These are phyloP conservation scores for Apophysomyces trapeziformis DNA, from an alignment of 371 early-diverging fungal species.

Conservation along the genomic window DNA sequence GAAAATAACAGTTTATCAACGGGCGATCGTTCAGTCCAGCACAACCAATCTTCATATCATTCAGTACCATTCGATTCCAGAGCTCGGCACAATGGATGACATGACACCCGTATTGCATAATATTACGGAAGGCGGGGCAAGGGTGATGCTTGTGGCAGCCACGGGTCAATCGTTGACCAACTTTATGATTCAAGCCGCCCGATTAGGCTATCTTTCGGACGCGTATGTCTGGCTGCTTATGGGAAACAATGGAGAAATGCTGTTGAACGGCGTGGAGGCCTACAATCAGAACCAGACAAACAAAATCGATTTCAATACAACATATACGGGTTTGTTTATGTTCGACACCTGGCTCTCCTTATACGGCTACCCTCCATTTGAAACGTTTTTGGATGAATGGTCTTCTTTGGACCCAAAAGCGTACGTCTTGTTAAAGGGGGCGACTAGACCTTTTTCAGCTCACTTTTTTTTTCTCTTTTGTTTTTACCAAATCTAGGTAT, in stretches of 20 bases:
- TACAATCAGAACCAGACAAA: constrained; percentile 29
- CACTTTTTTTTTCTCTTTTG: no score
- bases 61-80: constrained; percentile 39
- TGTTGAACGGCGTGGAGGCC: constrained; percentile 26
- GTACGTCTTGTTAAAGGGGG: constrained; percentile 28
- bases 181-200: constrained; percentile 40
- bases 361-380: constrained; percentile 59
- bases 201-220: constrained; percentile 33
- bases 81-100: constrained; percentile 25
- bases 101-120: constrained; percentile 27
- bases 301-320: constrained; percentile 31
- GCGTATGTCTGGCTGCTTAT: constrained; percentile 63
- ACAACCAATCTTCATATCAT: constrained; percentile 37
- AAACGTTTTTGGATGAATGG: constrained; percentile 58
- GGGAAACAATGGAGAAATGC: constrained; percentile 42
- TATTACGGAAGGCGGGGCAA: constrained; percentile 41
- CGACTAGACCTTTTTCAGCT: no score
- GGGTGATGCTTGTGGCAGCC: constrained; percentile 51
- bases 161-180: constrained; percentile 29
- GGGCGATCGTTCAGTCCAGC: constrained; percentile 42
- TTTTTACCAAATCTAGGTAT: constrained; percentile 34
- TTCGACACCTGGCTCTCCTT: constrained; percentile 60
- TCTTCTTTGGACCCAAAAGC: constrained; percentile 42
- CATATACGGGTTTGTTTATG: constrained; percentile 56
- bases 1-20: constrained; percentile 38